phyloP scores from a whole-genome alignment of 116 monocot genomes.

The Zostera marina region DNA sequence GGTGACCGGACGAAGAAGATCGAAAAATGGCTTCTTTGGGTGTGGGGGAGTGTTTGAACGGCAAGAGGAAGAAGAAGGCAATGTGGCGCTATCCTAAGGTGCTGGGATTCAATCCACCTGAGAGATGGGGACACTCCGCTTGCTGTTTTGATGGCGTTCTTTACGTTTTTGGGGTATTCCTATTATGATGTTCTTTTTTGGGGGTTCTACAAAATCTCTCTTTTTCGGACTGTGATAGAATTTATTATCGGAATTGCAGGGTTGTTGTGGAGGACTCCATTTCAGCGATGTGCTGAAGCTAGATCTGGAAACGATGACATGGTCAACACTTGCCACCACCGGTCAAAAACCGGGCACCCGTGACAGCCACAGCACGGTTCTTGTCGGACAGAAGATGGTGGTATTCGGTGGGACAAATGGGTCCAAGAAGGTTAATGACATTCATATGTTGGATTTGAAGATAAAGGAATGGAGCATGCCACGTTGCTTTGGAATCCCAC shows the following conservation, averaged over 20 bases:
- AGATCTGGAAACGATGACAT: constrained; percentile 58
- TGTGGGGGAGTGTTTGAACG: constrained; percentile 8
- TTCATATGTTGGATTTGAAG: constrained; percentile 55
- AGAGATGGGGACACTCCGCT: constrained; percentile 99
- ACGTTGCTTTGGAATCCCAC: constrained; percentile 42
- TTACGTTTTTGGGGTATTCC: constrained; percentile 79
- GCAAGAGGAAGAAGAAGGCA: constrained; percentile 54
- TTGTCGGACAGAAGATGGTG: constrained; percentile 51
- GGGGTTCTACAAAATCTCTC: neutral
- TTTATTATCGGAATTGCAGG: constrained; percentile 38
- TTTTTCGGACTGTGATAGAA: no score
- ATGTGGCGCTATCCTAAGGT: constrained; percentile 95
- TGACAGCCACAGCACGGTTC: constrained; percentile 63
- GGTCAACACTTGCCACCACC: constrained; percentile 51
- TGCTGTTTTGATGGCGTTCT: constrained; percentile 54
- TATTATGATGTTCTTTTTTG: neutral
- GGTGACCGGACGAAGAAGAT: no score
- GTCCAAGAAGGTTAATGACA: constrained; percentile 70
- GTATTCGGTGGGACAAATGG: constrained; percentile 83
- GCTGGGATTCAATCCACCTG: constrained; percentile 65
- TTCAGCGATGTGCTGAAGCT: constrained; percentile 78
- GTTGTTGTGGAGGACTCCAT: constrained; percentile 84
- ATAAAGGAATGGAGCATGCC: constrained; percentile 65
- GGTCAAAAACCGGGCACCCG: constrained; percentile 62
- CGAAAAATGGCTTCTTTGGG: constrained; percentile 30